phyloP scores from a whole-genome alignment of 345 rosid species.

The Diplotaxis tenuifolia region DNA sequence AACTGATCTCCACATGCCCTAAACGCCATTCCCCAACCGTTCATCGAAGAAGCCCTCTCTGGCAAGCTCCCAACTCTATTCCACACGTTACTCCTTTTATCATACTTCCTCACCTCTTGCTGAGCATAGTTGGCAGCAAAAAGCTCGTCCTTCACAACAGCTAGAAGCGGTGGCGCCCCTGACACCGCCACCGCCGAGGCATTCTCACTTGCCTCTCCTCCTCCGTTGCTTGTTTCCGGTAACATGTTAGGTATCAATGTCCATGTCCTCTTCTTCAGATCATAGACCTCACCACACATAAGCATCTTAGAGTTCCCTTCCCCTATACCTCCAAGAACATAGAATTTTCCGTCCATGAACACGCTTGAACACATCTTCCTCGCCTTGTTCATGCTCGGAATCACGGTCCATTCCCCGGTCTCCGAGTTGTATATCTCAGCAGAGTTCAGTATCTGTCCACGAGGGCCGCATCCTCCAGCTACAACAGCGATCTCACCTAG shows the following conservation, averaged over 20 bases:
- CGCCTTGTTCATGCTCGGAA: conserved; percentile 64
- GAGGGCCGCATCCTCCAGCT: conserved; percentile 70
- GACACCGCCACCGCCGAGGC: background rate
- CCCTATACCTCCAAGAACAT: conserved; percentile 69
- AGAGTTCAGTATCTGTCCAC: conserved; percentile 46
- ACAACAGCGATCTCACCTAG: conserved; percentile 59
- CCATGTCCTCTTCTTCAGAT: conserved; percentile 59
- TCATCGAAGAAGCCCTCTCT: conserved; percentile 44
- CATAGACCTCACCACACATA: conserved; percentile 62
- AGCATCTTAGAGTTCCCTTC: conserved; percentile 35
- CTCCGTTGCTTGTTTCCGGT: conserved; percentile 41
- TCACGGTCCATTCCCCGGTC: conserved; percentile 47
- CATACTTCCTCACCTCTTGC: conserved; percentile 54
- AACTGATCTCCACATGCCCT: conserved; percentile 68
- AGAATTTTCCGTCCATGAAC: conserved; percentile 79
- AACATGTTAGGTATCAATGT: conserved; percentile 55
- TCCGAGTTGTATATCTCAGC: conserved; percentile 70
- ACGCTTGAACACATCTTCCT: conserved; percentile 76
- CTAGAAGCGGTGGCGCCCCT: conserved; percentile 81
- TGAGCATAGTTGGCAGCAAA: conserved; percentile 60
- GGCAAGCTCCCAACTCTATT: conserved; percentile 57
- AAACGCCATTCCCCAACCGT: conserved; percentile 91
- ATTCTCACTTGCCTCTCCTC: background rate
- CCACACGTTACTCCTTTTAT: conserved; percentile 59
- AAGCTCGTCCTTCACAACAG: conserved; percentile 67